Evolutionary conservation across 441 rosid species (phyloP), one percentile per base, ranked within the genome.

Genomic region (Lagerstroemia fauriei): DNA sequence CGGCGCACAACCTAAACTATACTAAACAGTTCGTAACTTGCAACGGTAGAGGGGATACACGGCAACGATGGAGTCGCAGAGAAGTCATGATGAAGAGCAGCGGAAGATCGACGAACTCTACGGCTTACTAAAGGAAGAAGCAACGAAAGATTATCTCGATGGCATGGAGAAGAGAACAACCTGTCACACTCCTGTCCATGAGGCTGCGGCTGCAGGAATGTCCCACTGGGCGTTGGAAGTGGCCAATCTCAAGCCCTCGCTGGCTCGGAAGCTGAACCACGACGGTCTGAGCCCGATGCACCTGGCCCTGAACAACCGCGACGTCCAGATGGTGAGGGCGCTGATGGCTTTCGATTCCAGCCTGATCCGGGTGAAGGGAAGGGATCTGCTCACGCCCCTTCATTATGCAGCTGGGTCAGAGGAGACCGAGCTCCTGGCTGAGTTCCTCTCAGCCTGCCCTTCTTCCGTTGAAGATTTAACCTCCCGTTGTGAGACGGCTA

Each of bases 401-500:
- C 94, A 89, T 82, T 32, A 65, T 9, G 87, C 83, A 27, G 90
- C 88, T 22, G 68, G 63, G 78, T 72, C 10, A 6, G 90, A 78
- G n/a, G 48, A 84, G 75, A 31, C 73, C 5, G 83, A 84, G 11
- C 70, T 89, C 27, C 66, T 90, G 78, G 84, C 82, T 29, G 91
- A 85, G 80, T 82, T 89, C 65, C 86, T 91, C 59, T 77, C 10
- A 7, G 31, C 57, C 65, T 86, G 86, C n/a, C 89, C 92, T 0
- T 81, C 83, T 29, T 83, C 91, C 0, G 31, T 90, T 0, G 85
- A 89, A 82, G 91, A 89, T 78, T 41, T 86, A 84, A 92, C 91
- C 0, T 51, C 84, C 7, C 66, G 71, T 7, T 50, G 87, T 8
- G 85, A 90, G 84, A 89, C 88, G 8, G 89, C 24, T 0, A 9